Conservation (phyloP, 2,329 filamentous ascomycete species). For the Blumeria graminis region DNA sequence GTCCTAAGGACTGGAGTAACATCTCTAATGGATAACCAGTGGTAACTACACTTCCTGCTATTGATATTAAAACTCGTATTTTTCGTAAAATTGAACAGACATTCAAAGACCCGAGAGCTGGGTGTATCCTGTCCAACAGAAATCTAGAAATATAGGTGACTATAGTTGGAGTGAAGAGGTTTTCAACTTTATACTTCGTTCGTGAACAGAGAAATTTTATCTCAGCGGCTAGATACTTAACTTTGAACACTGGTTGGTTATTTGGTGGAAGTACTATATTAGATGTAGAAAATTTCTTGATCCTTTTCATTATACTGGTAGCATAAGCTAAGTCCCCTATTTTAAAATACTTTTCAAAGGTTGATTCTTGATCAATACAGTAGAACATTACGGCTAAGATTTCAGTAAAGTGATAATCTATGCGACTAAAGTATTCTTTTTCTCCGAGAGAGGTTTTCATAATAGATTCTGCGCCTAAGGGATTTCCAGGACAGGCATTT, state of each 20-base stretch:
- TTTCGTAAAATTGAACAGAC: constrained; percentile 72
- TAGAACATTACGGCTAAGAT: constrained; percentile 57
- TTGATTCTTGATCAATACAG: constrained; percentile 53
- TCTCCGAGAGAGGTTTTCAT: constrained; percentile 46
- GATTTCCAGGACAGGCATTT: too few relatives aligned
- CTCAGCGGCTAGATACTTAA: constrained; percentile 50
- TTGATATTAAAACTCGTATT: constrained; percentile 53
- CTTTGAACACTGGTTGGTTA: constrained; percentile 70
- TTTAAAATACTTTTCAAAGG: constrained; percentile 44
- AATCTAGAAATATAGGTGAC: constrained; percentile 52
- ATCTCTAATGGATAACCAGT: constrained; percentile 72
- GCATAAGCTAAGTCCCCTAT: constrained; percentile 34
- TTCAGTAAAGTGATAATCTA: constrained; percentile 48
- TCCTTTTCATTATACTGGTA: constrained; percentile 38
- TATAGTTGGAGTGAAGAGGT: constrained; percentile 52
- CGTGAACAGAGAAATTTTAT: constrained; percentile 56
- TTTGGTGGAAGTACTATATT: constrained; percentile 41
- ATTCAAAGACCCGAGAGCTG: constrained; percentile 65
- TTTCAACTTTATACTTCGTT: constrained; percentile 36
- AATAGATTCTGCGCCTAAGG: constrained; percentile 29
- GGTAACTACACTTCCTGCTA: constrained; percentile 50
- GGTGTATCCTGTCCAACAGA: constrained; percentile 58
- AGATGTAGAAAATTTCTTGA: constrained; percentile 45
- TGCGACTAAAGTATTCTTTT: constrained; percentile 34
- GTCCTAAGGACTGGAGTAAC: constrained; percentile 56